phyloP scores from a whole-genome alignment of 2,329 filamentous ascomycete genomes.

The Apiospora sp. region DNA sequence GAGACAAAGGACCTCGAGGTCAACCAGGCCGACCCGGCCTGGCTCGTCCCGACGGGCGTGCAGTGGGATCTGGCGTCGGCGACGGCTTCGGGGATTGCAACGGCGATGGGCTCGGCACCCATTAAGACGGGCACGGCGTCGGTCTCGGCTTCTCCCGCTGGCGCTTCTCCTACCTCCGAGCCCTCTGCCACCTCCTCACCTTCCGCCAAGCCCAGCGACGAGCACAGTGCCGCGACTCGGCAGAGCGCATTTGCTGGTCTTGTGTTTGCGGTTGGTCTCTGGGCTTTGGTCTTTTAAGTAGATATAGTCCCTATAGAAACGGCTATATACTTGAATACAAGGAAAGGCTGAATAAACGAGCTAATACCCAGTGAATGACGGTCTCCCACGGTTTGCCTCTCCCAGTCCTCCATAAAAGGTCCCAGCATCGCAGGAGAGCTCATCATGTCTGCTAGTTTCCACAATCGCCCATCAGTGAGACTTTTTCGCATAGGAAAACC shows the following conservation, averaged over 20 bases:
- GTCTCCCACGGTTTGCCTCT: too few species aligned
- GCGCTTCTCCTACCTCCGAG: background rate
- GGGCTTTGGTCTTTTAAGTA: background rate
- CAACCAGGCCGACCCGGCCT: background rate
- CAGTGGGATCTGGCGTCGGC: background rate
- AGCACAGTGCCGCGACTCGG: background rate
- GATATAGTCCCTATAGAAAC: background rate
- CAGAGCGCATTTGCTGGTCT: background rate
- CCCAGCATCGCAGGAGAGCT: too few species aligned
- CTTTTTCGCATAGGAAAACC: too few species aligned
- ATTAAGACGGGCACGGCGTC: background rate
- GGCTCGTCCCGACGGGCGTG: background rate
- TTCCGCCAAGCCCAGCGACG: background rate
- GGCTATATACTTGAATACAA: background rate
- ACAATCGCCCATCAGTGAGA: too few species aligned
- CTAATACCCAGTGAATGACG: too few species aligned
- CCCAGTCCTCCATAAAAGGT: too few species aligned
- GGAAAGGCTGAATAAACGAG: too few species aligned
- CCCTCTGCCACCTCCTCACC: background rate
- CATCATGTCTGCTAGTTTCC: too few species aligned
- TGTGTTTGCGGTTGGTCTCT: background rate
- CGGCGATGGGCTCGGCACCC: background rate
- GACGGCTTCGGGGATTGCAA: background rate
- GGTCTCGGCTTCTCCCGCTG: background rate
- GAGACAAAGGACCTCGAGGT: background rate